Evolutionary conservation across 2,329 filamentous ascomycete species (phyloP).

Genomic region (Paraconiothyrium sp.): DNA sequence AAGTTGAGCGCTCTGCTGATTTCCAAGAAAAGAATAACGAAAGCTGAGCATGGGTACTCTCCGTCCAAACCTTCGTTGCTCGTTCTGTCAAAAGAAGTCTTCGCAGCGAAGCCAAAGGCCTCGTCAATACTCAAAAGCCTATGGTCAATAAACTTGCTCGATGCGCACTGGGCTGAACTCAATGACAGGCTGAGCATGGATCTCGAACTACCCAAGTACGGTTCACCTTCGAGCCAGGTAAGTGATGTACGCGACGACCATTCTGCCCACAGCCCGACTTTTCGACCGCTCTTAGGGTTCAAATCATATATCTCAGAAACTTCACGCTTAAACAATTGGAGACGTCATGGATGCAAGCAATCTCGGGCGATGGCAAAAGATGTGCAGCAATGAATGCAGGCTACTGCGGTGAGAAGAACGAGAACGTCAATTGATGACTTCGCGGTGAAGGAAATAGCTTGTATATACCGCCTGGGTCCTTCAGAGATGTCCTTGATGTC

Average conservation of each 20-base stretch:
- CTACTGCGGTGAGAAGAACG: constrained; percentile 27
- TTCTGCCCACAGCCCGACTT: constrained; percentile 17
- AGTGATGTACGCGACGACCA: constrained; percentile 8
- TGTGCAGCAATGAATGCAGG: constrained; percentile 23
- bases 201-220: background rate
- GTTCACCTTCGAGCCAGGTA: background rate
- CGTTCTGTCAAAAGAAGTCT: background rate
- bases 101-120: background rate
- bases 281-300: constrained; percentile 17
- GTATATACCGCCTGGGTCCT: constrained; percentile 13
- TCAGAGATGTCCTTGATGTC: constrained; percentile 21
- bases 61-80: background rate
- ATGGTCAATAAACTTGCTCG: background rate
- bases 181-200: background rate
- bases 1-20: background rate
- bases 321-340: constrained; percentile 29
- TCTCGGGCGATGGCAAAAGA: background rate
- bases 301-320: constrained; percentile 26
- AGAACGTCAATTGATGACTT: constrained; percentile 21
- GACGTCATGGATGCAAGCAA: too few relatives aligned
- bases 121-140: background rate
- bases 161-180: background rate
- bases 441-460: constrained; percentile 2
- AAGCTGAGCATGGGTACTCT: background rate
- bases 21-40: background rate